These are phyloP conservation scores for Zopfia rhizophila DNA, from an alignment of 2,329 filamentous ascomycete species.

Conservation along the genomic window DNA sequence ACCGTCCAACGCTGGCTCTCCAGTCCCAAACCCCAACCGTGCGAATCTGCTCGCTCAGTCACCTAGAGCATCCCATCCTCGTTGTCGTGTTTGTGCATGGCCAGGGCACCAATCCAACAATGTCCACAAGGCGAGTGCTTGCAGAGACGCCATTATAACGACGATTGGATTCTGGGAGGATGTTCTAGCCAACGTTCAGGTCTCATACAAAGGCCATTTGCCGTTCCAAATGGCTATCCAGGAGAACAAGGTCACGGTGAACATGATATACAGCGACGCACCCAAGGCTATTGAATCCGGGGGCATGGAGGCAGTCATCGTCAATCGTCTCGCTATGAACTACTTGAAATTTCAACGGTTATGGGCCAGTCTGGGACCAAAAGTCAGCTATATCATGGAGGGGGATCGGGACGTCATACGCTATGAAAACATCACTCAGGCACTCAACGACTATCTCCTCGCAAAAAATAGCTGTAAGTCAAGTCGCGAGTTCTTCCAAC, in stretches of 20 bases:
- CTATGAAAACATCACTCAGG: constrained; percentile 16
- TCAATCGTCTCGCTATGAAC: constrained; percentile 27
- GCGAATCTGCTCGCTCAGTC: constrained; percentile 34
- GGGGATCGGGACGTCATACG: constrained; percentile 12
- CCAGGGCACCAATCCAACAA: constrained; percentile 28
- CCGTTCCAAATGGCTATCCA: constrained; percentile 26
- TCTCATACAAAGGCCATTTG: constrained; percentile 22
- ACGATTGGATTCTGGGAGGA: constrained; percentile 33
- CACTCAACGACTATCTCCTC: constrained; percentile 27
- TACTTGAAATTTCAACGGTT: constrained; percentile 32
- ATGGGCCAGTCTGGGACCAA: constrained; percentile 22
- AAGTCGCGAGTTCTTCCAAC: no score
- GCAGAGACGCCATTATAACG: constrained; percentile 24
- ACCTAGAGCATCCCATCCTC: neutral
- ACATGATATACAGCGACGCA: constrained; percentile 26
- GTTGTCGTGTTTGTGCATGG: constrained; percentile 29
- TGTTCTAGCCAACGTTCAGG: constrained; percentile 12
- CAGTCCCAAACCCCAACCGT: constrained; percentile 19
- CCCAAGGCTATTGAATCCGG: constrained; percentile 18
- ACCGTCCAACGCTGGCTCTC: constrained; percentile 20
- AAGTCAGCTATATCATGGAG: constrained; percentile 20
- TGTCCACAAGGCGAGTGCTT: constrained; percentile 20
- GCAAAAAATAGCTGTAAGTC: constrained; percentile 25
- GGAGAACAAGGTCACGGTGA: constrained; percentile 23
- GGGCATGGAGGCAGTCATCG: constrained; percentile 25